A percentile compares a stretch with the other conserved stretches of the same genome.
phyloP scores from a whole-genome alignment of 2,329 filamentous ascomycete genomes.

The Dothideomycetidae sp. region DNA sequence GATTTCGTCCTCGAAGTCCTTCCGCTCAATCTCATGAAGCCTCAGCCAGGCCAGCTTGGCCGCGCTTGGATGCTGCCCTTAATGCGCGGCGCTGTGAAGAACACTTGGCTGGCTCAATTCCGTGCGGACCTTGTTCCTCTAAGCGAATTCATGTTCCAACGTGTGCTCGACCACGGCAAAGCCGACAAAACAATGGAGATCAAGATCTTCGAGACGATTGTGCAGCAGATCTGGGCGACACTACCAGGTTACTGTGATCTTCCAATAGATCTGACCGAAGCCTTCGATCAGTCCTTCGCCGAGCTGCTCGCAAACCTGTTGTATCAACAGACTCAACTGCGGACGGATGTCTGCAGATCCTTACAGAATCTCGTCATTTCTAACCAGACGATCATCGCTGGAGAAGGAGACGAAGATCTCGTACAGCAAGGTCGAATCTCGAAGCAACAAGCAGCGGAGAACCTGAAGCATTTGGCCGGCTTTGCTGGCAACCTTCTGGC shows the following conservation, averaged over 20 bases:
- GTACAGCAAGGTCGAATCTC: constrained; percentile 66
- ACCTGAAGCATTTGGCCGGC: constrained; percentile 62
- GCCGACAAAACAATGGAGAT: constrained; percentile 87
- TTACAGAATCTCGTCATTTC: constrained; percentile 82
- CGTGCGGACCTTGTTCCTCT: constrained; percentile 72
- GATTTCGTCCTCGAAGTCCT: constrained; percentile 68
- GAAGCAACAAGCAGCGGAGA: constrained; percentile 59
- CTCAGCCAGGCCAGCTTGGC: constrained; percentile 62
- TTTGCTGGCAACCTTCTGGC: constrained; percentile 84
- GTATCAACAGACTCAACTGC: constrained; percentile 79
- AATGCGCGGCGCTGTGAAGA: constrained; percentile 75
- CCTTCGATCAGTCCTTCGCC: constrained; percentile 79
- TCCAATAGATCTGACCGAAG: constrained; percentile 51
- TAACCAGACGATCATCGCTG: constrained; percentile 63
- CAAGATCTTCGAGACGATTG: constrained; percentile 94
- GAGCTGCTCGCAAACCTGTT: constrained; percentile 83
- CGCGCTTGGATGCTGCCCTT: constrained; percentile 91
- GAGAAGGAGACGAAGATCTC: constrained; percentile 57
- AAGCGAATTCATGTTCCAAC: constrained; percentile 80
- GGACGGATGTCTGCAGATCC: constrained; percentile 73
- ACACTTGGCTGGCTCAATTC: constrained; percentile 79
- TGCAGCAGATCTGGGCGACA: constrained; percentile 89
- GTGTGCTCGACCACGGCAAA: constrained; percentile 65
- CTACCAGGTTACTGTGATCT: constrained; percentile 91
- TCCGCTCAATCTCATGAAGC: constrained; percentile 70